Conservation (phyloP, 345 rosid species). For the Rhodamnia argentea region DNA sequence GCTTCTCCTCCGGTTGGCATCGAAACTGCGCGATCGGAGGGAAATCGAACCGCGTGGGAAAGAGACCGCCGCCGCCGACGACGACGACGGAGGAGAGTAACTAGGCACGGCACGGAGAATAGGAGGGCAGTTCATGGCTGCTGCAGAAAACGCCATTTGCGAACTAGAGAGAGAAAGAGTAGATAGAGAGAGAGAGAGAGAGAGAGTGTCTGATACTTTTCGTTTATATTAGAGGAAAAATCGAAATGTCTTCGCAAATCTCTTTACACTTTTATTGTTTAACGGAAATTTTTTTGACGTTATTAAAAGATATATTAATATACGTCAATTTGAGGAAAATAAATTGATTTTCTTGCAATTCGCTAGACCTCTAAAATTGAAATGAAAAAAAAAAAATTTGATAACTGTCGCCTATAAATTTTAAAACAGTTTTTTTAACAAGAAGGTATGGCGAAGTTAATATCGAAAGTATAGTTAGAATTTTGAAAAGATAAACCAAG, state of each 20-base stretch:
- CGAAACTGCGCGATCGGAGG: not conserved
- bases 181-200: not conserved
- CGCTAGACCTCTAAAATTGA: accelerated
- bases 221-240: not conserved
- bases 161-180: not conserved
- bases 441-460: not conserved
- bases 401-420: accelerated
- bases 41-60: not conserved
- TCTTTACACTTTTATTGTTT: accelerated
- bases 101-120: not conserved
- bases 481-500: not conserved
- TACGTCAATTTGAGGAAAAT: not conserved
- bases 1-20: slow-evolving; percentile 21
- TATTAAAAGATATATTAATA: no score
- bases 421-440: not conserved
- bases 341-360: not conserved
- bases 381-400: accelerated
- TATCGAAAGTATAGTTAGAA: accelerated
- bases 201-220: not conserved
- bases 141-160: slow-evolving; percentile 4
- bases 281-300: no score
- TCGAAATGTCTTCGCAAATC: accelerated
- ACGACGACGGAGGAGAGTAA: not conserved
- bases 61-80: not conserved
- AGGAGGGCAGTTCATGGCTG: not conserved